phyloP scores from a whole-genome alignment of 192 early-diverging fungal genomes.

The Mortierella alpina region DNA sequence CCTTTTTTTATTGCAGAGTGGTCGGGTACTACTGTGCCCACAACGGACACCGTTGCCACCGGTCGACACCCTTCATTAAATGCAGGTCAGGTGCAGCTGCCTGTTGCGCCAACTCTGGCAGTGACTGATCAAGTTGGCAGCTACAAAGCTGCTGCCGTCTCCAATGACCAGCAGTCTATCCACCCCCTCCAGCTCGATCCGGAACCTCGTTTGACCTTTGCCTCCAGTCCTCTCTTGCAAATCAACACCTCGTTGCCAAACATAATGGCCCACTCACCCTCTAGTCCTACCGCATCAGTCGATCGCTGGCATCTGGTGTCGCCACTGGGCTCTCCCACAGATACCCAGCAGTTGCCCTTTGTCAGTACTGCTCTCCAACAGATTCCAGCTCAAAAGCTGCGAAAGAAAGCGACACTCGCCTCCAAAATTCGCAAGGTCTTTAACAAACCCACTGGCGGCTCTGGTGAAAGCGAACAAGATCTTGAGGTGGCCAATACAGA shows the following conservation, averaged over 20 bases:
- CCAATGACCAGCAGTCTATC: constrained; percentile 10
- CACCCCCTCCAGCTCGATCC: constrained; percentile 27
- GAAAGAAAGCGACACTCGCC: constrained; percentile 25
- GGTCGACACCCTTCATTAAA: neutral
- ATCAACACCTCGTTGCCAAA: neutral
- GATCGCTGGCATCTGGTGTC: neutral
- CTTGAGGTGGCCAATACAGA: neutral
- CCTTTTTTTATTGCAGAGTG: no score
- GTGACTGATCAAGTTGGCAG: no score
- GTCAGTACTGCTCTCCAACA: neutral
- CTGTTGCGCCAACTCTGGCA: no score
- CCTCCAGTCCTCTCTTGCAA: neutral
- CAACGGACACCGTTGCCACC: constrained; percentile 4
- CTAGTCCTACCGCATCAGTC: neutral
- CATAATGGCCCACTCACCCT: no score
- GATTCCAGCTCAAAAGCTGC: neutral
- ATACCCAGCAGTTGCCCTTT: neutral
- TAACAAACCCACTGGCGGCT: constrained; percentile 8
- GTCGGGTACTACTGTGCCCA: neutral
- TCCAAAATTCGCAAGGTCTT: constrained; percentile 48
- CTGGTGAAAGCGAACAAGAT: constrained; percentile 7
- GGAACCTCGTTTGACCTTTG: constrained; percentile 13
- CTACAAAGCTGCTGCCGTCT: neutral
- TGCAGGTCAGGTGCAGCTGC: neutral
- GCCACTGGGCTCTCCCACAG: neutral